Conservation (phyloP, 2,329 filamentous ascomycete species). For the Nemania sp. region DNA sequence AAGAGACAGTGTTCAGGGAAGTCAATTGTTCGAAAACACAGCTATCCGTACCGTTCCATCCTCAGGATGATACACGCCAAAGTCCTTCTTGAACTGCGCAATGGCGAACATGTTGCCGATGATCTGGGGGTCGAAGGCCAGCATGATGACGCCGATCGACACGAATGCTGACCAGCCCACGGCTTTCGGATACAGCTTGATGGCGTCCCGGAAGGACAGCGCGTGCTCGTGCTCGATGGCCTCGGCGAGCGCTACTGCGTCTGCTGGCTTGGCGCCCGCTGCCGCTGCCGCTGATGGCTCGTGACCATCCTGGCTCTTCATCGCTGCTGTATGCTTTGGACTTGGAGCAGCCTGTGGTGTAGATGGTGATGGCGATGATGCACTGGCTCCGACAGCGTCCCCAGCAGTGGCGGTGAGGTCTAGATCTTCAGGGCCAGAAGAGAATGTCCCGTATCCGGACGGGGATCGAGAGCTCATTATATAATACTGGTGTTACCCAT, state of each 20-base stretch:
- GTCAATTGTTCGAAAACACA: background rate
- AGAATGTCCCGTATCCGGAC: slow-evolving; percentile 20
- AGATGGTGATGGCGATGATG: background rate
- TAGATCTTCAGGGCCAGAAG: background rate
- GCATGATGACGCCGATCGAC: slow-evolving; percentile 62
- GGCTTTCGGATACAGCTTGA: slow-evolving; percentile 49
- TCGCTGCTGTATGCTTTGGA: slow-evolving; percentile 3
- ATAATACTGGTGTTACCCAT: background rate
- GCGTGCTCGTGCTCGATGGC: slow-evolving; percentile 47
- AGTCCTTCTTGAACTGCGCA: slow-evolving; percentile 42
- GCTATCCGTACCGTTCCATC: slow-evolving; percentile 37
- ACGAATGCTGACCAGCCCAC: slow-evolving; percentile 62
- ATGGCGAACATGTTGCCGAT: slow-evolving; percentile 61
- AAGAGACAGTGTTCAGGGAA: background rate
- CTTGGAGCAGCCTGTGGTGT: background rate
- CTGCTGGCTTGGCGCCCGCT: slow-evolving; percentile 23
- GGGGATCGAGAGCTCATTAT: slow-evolving; percentile 10
- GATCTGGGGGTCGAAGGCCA: slow-evolving; percentile 67
- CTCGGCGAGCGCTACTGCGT: slow-evolving; percentile 37
- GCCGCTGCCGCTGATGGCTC: slow-evolving; percentile 18
- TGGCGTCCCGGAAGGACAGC: slow-evolving; percentile 46
- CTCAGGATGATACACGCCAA: slow-evolving; percentile 34
- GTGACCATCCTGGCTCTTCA: slow-evolving; percentile 20
- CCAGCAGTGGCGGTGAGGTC: background rate
- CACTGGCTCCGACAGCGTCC: background rate